A percentile compares a stretch with the other conserved stretches of the same genome.
Conservation (phyloP, 495 filamentous ascomycete species). For the Bacidia rubella region DNA sequence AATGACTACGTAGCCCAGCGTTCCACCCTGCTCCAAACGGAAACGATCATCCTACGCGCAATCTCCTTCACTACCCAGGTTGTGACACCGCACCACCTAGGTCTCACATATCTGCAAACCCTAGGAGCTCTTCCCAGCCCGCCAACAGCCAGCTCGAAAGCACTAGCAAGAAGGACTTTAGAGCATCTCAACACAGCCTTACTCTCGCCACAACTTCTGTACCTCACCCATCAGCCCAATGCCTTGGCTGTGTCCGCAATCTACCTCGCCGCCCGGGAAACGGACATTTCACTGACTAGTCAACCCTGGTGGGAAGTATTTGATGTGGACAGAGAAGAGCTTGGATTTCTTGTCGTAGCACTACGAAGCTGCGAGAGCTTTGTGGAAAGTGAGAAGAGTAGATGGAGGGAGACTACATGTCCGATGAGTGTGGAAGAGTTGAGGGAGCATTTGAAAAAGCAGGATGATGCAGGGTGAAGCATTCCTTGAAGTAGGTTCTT, state of each 20-base stretch:
- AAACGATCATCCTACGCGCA: constrained; percentile 59
- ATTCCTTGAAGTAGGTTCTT: no score
- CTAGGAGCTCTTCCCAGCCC: constrained; percentile 43
- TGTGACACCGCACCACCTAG: constrained; percentile 72
- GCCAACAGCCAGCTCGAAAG: constrained; percentile 23
- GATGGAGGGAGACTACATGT: constrained; percentile 23
- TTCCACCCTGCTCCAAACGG: constrained; percentile 49
- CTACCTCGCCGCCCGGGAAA: constrained; percentile 75
- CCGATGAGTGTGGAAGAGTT: constrained; percentile 40
- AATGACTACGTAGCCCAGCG: constrained; percentile 44
- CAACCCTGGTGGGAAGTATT: constrained; percentile 96
- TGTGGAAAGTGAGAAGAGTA: constrained; percentile 35
- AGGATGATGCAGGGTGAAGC: constrained; percentile 19
- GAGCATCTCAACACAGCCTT: constrained; percentile 72
- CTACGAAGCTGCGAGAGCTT: constrained; percentile 71
- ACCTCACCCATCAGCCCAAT: constrained; percentile 81
- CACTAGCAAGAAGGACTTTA: constrained; percentile 48
- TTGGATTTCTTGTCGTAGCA: constrained; percentile 83
- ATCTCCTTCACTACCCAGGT: constrained; percentile 75
- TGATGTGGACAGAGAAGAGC: constrained; percentile 89
- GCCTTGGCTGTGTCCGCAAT: constrained; percentile 76
- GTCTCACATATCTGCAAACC: constrained; percentile 84
- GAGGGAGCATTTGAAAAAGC: constrained; percentile 46
- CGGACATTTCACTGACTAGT: constrained; percentile 61
- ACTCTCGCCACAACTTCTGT: constrained; percentile 76